These are phyloP conservation scores for Cryphonectria parasitica DNA, from an alignment of 2,329 filamentous ascomycete species.

Conservation along the genomic window DNA sequence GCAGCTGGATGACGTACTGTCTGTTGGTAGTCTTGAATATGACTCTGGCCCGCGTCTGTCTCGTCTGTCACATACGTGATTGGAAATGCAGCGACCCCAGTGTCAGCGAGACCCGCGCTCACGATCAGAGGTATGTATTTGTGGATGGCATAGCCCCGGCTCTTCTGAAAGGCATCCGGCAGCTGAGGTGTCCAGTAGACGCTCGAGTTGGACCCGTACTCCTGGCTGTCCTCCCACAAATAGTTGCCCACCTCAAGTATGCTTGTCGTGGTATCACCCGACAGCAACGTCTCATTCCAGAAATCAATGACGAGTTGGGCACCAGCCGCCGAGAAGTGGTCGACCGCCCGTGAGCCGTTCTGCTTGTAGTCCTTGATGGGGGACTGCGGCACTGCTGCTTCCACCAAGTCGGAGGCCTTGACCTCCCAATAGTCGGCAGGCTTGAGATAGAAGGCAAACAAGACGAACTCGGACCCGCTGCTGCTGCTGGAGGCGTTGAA, in stretches of 20 bases:
- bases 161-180: conserved; percentile 35
- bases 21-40: conserved; percentile 27
- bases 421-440: conserved; percentile 17
- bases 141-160: conserved; percentile 40
- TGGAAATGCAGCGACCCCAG: not conserved
- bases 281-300: conserved; percentile 44
- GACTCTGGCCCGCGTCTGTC: conserved; percentile 21
- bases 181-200: conserved; percentile 44
- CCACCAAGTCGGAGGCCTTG: conserved; percentile 6
- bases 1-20: conserved; percentile 17
- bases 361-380: conserved; percentile 17
- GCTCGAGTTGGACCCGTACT: conserved; percentile 35
- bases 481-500: not conserved
- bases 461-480: conserved; percentile 14
- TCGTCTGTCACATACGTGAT: conserved; percentile 22
- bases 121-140: conserved; percentile 41
- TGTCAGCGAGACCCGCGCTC: conserved; percentile 11
- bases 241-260: conserved; percentile 42
- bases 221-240: conserved; percentile 42
- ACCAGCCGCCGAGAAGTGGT: conserved; percentile 43
- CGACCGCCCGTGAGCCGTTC: conserved; percentile 34
- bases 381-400: conserved; percentile 11
- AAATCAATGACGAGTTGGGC: conserved; percentile 42
- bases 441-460: conserved; percentile 24
- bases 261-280: conserved; percentile 36